These are phyloP conservation scores for Parasarocladium wereldwijsianum DNA, from an alignment of 2,329 filamentous ascomycete species.

Conservation along the genomic window DNA sequence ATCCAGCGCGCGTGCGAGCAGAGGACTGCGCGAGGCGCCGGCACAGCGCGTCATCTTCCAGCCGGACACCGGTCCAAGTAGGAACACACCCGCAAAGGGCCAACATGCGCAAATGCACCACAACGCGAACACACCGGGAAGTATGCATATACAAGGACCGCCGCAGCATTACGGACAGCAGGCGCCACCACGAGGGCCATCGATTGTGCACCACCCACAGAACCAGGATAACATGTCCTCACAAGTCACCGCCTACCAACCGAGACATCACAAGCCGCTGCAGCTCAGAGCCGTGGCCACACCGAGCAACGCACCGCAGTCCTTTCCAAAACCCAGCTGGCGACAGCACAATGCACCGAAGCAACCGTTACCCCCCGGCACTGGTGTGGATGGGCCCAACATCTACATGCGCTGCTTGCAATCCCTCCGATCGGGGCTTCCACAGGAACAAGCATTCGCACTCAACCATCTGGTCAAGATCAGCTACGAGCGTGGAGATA, in stretches of 20 bases:
- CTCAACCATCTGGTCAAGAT: conserved; percentile 91
- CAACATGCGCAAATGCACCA: conserved; percentile 2
- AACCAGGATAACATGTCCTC: conserved; percentile 42
- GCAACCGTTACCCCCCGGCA: conserved; percentile 42
- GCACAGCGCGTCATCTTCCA: conserved; percentile 75
- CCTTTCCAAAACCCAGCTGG: conserved; percentile 38
- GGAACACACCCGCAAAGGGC: conserved; percentile 26
- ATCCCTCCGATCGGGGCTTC: conserved; percentile 65
- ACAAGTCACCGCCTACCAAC: conserved; percentile 56
- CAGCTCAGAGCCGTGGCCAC: conserved; percentile 61
- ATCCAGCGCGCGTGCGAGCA: conserved; percentile 41
- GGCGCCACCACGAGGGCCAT: conserved; percentile 24
- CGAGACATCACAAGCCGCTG: conserved; percentile 44
- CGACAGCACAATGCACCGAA: conserved; percentile 21
- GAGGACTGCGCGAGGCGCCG: conserved; percentile 66
- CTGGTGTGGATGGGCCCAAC: conserved; percentile 61
- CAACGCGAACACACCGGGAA: conserved; percentile 1
- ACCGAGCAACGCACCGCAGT: conserved; percentile 56
- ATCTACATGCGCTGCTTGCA: conserved; percentile 84
- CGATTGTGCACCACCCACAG: conserved; percentile 34
- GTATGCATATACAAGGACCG: conserved; percentile 3
- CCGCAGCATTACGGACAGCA: conserved; percentile 17
- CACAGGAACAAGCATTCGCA: conserved; percentile 79
- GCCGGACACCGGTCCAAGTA: conserved; percentile 54
- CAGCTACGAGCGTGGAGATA: conserved; percentile 85